Conservation (phyloP, 2,329 filamentous ascomycete genomes). For the Botrytis sinoallii region DNA sequence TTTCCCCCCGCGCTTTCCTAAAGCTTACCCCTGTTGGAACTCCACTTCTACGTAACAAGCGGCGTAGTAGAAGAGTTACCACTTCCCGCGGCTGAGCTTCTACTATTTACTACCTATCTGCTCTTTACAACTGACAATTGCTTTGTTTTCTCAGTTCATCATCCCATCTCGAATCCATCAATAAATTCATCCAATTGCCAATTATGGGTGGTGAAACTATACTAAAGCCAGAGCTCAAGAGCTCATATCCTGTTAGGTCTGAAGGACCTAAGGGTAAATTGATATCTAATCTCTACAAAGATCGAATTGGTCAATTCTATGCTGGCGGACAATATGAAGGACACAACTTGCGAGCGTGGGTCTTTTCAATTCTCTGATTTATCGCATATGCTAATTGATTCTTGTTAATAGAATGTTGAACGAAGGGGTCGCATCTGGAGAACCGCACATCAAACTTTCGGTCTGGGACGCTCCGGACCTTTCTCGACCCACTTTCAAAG, state of each 20-base stretch:
- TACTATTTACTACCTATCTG: background rate
- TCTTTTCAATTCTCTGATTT: conserved; percentile 24
- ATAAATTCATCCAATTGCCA: conserved; percentile 25
- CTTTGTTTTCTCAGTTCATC: background rate
- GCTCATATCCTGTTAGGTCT: conserved; percentile 37
- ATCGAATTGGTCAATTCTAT: conserved; percentile 79
- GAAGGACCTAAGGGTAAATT: conserved; percentile 64
- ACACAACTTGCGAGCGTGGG: conserved; percentile 70
- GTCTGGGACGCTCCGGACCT: conserved; percentile 82
- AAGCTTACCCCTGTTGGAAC: conserved; percentile 12
- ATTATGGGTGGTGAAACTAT: conserved; percentile 39
- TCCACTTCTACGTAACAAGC: conserved; percentile 19
- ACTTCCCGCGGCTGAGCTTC: conserved; percentile 7
- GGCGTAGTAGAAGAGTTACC: conserved; percentile 5
- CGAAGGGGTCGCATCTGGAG: conserved; percentile 63
- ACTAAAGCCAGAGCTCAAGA: conserved; percentile 29
- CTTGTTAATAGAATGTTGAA: conserved; percentile 59
- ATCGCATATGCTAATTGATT: conserved; percentile 18
- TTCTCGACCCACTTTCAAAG: conserved; percentile 78
- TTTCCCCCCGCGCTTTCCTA: conserved; percentile 12
- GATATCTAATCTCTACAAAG: conserved; percentile 81
- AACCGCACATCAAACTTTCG: conserved; percentile 76
- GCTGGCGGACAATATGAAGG: conserved; percentile 73
- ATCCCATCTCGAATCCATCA: conserved; percentile 7
- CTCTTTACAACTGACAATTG: background rate